phyloP scores from a whole-genome alignment of 129 eudicot genomes.

The Ambrosia trifida region DNA sequence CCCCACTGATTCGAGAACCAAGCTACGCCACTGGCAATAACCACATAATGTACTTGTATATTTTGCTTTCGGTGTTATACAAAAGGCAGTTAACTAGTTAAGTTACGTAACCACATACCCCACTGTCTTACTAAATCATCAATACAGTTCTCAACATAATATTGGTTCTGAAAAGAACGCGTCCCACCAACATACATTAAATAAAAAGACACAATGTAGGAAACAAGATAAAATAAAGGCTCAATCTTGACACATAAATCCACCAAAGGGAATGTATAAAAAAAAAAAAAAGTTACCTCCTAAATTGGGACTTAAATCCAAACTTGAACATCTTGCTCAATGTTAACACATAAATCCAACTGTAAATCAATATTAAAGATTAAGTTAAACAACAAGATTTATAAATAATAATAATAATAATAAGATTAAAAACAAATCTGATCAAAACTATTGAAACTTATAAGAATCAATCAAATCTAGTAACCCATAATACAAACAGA shows the following conservation, averaged over 20 bases:
- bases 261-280: not conserved
- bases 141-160: too few relatives aligned
- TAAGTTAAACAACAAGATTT: conserved; percentile 2
- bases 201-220: not conserved
- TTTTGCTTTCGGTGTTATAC: too few relatives aligned
- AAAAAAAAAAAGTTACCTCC: conserved; percentile 28
- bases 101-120: too few relatives aligned
- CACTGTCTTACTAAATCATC: too few relatives aligned
- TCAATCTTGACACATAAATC: conserved; percentile 6
- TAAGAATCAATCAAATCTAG: not conserved
- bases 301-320: conserved; percentile 24
- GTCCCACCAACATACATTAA: too few relatives aligned
- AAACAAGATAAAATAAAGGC: not conserved
- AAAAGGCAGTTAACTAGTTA: too few relatives aligned
- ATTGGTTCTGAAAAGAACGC: too few relatives aligned
- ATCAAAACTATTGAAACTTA: not conserved
- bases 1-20: too few relatives aligned
- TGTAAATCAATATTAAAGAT: conserved; percentile 18
- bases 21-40: too few relatives aligned
- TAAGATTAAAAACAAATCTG: conserved; percentile 1
- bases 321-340: conserved; percentile 25
- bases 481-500: not conserved
- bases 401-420: not conserved
- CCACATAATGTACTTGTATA: too few relatives aligned
- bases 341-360: conserved; percentile 18